These are phyloP conservation scores for Taphrina pruni DNA, from an alignment of 1,139 yeast genomes.

Conservation along the genomic window DNA sequence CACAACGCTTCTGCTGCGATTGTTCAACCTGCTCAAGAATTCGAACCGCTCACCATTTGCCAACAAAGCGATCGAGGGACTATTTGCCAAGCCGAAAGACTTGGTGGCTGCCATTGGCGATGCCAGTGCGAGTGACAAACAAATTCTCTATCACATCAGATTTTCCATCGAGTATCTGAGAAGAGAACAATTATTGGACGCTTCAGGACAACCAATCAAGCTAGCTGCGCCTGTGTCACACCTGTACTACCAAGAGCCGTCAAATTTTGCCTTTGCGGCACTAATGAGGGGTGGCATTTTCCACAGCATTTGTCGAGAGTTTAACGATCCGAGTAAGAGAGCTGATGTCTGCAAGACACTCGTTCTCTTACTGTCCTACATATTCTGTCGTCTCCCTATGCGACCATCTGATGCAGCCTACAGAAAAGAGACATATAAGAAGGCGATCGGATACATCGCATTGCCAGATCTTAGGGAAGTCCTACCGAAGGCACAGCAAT, in stretches of 20 bases:
- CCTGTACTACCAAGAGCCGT: conserved; percentile 41
- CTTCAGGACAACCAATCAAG: conserved; percentile 40
- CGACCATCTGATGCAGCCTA: conserved; percentile 30
- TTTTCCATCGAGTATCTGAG: conserved; percentile 41
- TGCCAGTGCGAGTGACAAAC: conserved; percentile 25
- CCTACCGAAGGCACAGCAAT: conserved; percentile 28
- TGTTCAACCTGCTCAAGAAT: conserved; percentile 36
- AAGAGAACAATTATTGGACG: conserved; percentile 41
- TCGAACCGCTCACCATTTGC: conserved; percentile 40
- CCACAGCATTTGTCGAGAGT: conserved; percentile 38
- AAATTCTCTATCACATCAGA: conserved; percentile 40
- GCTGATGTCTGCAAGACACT: conserved; percentile 29
- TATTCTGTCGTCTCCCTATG: conserved; percentile 42
- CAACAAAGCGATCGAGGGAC: conserved; percentile 34
- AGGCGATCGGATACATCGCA: conserved; percentile 28
- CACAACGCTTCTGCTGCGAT: conserved; percentile 36
- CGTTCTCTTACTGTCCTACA: conserved; percentile 30
- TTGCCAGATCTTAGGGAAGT: conserved; percentile 27
- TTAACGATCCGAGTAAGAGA: conserved; percentile 30
- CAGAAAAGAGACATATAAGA: conserved; percentile 9
- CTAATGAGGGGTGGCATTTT: conserved; percentile 41
- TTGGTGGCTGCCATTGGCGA: conserved; percentile 35
- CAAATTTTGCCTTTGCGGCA: conserved; percentile 40
- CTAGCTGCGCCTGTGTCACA: conserved; percentile 38
- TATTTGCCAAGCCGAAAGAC: conserved; percentile 38